Evolutionary conservation across 352 stramenopile species (phyloP).

Genomic region (Lagenidium giganteum): DNA sequence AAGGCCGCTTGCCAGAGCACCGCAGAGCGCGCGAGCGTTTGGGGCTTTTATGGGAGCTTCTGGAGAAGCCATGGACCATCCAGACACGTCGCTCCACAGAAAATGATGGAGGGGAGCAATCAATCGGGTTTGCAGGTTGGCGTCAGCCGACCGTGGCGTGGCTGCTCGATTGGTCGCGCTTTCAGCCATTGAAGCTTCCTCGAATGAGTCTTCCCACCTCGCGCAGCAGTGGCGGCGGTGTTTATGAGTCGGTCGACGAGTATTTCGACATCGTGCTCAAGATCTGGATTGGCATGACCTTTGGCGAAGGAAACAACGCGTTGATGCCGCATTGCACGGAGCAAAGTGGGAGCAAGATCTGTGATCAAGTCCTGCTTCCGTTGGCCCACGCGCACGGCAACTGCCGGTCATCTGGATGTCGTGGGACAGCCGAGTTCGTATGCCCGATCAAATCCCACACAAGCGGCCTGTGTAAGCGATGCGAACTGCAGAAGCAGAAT

Average conservation of each 20-base stretch:
- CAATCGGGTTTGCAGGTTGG: slow-evolving; percentile 36
- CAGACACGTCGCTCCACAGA: slow-evolving; percentile 11
- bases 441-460: slow-evolving; percentile 52
- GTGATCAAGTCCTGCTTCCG: slow-evolving; percentile 64
- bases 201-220: slow-evolving; percentile 59
- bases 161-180: slow-evolving; percentile 62
- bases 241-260: slow-evolving; percentile 72
- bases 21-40: slow-evolving; percentile 39
- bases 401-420: slow-evolving; percentile 54
- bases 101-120: neutral
- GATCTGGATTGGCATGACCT: slow-evolving; percentile 86
- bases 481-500: slow-evolving; percentile 40
- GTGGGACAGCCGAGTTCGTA: slow-evolving; percentile 42
- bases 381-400: slow-evolving; percentile 19
- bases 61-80: slow-evolving; percentile 76
- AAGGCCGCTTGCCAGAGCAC: slow-evolving; percentile 39
- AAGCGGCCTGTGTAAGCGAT: slow-evolving; percentile 57
- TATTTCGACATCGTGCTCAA: slow-evolving; percentile 75
- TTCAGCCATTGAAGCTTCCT: slow-evolving; percentile 61
- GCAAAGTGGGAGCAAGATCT: slow-evolving; percentile 43
- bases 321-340: slow-evolving; percentile 70
- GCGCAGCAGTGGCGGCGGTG: slow-evolving; percentile 30
- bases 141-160: slow-evolving; percentile 63
- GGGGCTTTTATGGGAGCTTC: slow-evolving; percentile 36
- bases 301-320: slow-evolving; percentile 81